Percentiles rank a stretch among this genome's conserved stretches.
phyloP scores from a whole-genome alignment of 345 rosid genomes.

The Erucastrum elatum region DNA sequence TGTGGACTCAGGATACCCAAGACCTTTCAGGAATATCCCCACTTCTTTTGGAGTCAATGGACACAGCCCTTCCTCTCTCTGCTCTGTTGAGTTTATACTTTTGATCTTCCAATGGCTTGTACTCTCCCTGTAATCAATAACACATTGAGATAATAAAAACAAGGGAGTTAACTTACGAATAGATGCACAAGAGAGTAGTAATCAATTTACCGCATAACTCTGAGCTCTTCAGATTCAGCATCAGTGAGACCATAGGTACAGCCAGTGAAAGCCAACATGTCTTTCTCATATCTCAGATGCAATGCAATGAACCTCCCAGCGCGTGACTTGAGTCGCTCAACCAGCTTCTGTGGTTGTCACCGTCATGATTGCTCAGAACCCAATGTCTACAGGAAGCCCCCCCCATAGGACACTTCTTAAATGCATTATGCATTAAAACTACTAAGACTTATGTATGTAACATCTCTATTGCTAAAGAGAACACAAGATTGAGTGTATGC shows the following conservation, averaged over 20 bases:
- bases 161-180: neutral
- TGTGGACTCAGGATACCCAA: conserved; percentile 76
- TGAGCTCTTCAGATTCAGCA: conserved; percentile 79
- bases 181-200: conserved; percentile 23
- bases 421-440: conserved; percentile 66
- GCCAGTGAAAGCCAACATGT: conserved; percentile 95
- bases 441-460: conserved; percentile 1
- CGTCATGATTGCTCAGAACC: conserved; percentile 92
- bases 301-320: conserved; percentile 84
- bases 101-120: conserved; percentile 96
- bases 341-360: conserved; percentile 95
- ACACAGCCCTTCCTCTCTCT: conserved; percentile 75
- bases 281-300: conserved; percentile 95
- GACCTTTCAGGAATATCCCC: conserved; percentile 79
- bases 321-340: conserved; percentile 74
- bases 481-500: conserved; percentile 5
- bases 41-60: conserved; percentile 94
- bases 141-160: neutral
- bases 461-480: neutral
- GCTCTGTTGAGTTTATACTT: conserved; percentile 83
- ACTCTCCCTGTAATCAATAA: conserved; percentile 53
- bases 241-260: conserved; percentile 82
- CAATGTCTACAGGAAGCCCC: conserved; percentile 84
- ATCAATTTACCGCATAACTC: conserved; percentile 80
- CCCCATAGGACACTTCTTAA: conserved; percentile 86